Percentiles rank a stretch among this genome's conserved stretches.
Evolutionary conservation across 441 rosid species (phyloP).

Genomic region (Hypseocharis bilobata): DNA sequence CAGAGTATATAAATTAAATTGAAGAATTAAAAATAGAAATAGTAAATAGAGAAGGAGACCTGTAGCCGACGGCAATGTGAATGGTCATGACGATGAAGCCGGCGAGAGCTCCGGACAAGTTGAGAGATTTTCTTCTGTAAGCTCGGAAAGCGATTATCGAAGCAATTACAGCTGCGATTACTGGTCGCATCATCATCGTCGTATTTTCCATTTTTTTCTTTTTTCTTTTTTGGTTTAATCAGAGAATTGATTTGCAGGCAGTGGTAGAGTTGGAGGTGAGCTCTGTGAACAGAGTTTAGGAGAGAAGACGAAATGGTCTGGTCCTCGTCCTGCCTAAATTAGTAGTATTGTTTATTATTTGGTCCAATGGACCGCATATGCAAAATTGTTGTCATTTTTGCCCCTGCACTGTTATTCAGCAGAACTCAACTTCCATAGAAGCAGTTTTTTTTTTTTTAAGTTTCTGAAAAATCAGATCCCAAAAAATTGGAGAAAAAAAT

Average conservation of each 20-base stretch:
- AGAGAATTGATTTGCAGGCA: not conserved
- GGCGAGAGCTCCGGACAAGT: slow-evolving; percentile 61
- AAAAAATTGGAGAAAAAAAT: no score
- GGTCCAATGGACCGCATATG: no score
- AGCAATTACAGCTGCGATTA: slow-evolving; percentile 42
- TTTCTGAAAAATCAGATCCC: no score
- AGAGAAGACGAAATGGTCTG: not conserved
- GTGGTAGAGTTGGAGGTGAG: not conserved
- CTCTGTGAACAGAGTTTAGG: no score
- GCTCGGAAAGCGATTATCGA: slow-evolving; percentile 49
- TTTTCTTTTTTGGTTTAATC: no score
- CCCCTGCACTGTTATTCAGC: no score
- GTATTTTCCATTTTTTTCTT: slow-evolving; percentile 38
- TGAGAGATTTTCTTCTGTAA: slow-evolving; percentile 65
- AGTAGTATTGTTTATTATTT: no score
- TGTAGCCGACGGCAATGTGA: slow-evolving; percentile 58
- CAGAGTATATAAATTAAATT: not conserved
- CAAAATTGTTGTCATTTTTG: no score
- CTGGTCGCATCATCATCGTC: slow-evolving; percentile 28
- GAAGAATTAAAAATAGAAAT: not conserved
- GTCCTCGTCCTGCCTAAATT: not conserved
- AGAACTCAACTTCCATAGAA: no score
- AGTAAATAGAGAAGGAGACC: slow-evolving; percentile 25
- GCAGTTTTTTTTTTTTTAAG: no score
- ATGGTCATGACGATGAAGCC: slow-evolving; percentile 65